Conservation (phyloP, 345 rosid species). For the Rhizophora mangle region DNA sequence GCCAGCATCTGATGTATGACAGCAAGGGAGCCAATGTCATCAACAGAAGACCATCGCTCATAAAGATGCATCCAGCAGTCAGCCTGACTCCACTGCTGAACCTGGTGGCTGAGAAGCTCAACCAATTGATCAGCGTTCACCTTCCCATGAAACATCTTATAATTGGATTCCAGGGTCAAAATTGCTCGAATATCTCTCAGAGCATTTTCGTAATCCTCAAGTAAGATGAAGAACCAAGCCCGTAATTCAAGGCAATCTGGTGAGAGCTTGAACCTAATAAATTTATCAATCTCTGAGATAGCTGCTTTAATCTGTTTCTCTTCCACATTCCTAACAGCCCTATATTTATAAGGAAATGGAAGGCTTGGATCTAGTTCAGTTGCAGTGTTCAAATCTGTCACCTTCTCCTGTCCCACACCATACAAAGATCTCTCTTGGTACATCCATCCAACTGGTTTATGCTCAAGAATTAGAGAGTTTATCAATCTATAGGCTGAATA, state of each 20-base stretch:
- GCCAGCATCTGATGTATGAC: conserved; percentile 83
- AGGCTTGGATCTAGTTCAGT: conserved; percentile 82
- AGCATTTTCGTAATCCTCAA: conserved; percentile 65
- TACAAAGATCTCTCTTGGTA: conserved; percentile 83
- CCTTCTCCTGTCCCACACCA: conserved; percentile 54
- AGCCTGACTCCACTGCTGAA: conserved; percentile 52
- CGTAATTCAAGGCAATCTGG: conserved; percentile 82
- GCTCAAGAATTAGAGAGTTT: conserved; percentile 52
- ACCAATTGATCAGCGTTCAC: conserved; percentile 52
- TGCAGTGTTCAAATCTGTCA: conserved; percentile 57
- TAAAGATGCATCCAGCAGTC: conserved; percentile 91
- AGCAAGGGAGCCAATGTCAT: conserved; percentile 87
- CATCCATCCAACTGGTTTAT: conserved; percentile 90
- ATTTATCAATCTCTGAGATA: conserved; percentile 61
- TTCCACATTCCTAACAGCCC: conserved; percentile 60
- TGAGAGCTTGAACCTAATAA: conserved; percentile 64
- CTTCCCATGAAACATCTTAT: conserved; percentile 55
- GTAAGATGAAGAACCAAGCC: conserved; percentile 72
- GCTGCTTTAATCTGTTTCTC: conserved; percentile 61
- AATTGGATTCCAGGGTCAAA: conserved; percentile 66
- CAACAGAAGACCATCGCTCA: conserved; percentile 89
- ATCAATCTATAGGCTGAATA: conserved; percentile 66
- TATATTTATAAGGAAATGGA: conserved; percentile 73
- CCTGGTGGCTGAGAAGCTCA: conserved; percentile 47
- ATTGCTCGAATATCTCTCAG: conserved; percentile 68